Evolutionary conservation across 2,329 filamentous ascomycete genomes (phyloP), one percentile per base, ranked within the genome.

Genomic region (Fusarium marasasianum): DNA sequence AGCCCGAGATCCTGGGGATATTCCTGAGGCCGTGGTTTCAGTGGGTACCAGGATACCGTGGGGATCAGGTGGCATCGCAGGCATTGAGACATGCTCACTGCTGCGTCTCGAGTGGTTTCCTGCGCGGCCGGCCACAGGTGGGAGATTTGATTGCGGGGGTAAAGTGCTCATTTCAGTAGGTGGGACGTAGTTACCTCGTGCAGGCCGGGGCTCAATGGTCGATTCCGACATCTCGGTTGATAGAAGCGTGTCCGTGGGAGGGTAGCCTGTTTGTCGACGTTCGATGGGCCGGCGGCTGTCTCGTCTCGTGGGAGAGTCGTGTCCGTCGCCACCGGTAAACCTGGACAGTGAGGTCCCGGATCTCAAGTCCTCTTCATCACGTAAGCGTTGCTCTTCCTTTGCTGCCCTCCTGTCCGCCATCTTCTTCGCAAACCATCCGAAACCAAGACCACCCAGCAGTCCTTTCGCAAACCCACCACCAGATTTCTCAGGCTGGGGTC

Each of bases 241-340:
- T 33, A 82, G 53, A 7, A 77, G 71, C 10, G 80, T 76, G 8
- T 79, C 77, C 37, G 59, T 43, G 13, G 73, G 72, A 31, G 72
- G 75, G 43, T 78, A 79, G 13, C 79, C 80, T 15, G 80, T 81
- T 20, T 76, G 74, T 8, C 81, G 81, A 72, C 83, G 73, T 17
- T 71, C 63, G 11, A 79, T 74, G 17, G 79, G 76, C n/a, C 81
- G 79, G 8, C 80, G 81, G 22, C 78, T 76, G 37, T 76, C 69
- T 44, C 75, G 83, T 54, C 87, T 83, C 1, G 84, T 81, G 5
- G 89, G 87, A 22, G 86, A 86, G 7, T 85, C 84, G 68, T 88
- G 86, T 33, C 91, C 91, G 79, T 95, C 93, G 35, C 90, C 92
- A 5, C 90, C 92, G 6, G 92, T 94, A 70, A 90, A 94, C 75